Evolutionary conservation across 176 grass and related monocot genomes (phyloP).

Genomic region (Elymus sibiricus): DNA sequence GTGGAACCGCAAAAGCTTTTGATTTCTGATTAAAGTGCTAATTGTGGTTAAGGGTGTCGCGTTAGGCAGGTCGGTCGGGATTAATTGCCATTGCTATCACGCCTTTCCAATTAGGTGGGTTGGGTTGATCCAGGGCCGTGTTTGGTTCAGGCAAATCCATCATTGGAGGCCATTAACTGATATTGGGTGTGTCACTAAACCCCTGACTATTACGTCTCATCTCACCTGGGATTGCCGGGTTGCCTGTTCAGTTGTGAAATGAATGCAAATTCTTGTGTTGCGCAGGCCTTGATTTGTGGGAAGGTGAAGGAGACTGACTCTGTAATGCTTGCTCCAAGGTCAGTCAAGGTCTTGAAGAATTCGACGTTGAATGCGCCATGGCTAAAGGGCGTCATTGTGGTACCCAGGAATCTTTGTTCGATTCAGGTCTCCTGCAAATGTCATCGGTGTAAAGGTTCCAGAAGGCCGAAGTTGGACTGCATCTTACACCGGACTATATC

Average conservation of each 20-base stretch:
- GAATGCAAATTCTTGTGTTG: background rate
- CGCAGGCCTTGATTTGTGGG: background rate
- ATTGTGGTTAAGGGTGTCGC: background rate
- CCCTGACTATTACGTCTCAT: background rate
- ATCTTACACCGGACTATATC: no score
- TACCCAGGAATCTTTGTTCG: background rate
- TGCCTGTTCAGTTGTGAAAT: background rate
- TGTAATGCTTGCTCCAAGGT: background rate
- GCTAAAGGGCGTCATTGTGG: background rate
- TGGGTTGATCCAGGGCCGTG: slow-evolving; percentile 2
- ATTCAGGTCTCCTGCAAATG: background rate
- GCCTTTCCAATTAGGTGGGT: slow-evolving; percentile 26
- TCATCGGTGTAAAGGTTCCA: background rate
- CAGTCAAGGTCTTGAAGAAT: background rate
- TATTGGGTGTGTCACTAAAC: slow-evolving; percentile 10
- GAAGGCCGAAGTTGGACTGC: background rate
- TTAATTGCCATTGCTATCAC: slow-evolving; percentile 28
- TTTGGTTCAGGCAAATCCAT: background rate
- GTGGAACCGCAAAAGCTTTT: background rate
- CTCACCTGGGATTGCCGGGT: background rate
- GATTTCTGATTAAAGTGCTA: slow-evolving; percentile 5
- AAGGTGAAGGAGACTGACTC: background rate
- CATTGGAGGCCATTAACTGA: slow-evolving; percentile 21
- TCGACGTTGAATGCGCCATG: background rate
- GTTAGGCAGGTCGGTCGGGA: slow-evolving; percentile 3